Conservation (phyloP, 2,329 filamentous ascomycete species). For the Beauveria brongniartii region DNA sequence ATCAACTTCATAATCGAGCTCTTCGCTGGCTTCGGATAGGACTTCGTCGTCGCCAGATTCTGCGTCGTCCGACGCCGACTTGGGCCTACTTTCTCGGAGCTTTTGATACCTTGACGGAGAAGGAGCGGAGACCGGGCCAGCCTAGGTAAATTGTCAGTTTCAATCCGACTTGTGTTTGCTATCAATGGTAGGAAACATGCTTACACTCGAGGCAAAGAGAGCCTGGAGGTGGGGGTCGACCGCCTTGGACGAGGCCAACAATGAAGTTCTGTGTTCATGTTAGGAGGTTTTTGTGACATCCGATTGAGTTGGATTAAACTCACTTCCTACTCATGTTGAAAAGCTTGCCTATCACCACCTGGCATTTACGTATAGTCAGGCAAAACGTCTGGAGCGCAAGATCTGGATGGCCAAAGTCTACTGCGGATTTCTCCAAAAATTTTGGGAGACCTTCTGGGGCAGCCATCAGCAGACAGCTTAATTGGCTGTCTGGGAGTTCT, state of each 20-base stretch:
- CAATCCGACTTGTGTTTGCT: neutral
- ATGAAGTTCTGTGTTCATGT: conserved; percentile 22
- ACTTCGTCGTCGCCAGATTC: conserved; percentile 24
- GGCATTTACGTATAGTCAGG: neutral
- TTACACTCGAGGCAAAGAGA: conserved; percentile 65
- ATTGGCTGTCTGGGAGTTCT: neutral
- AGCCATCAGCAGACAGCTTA: neutral
- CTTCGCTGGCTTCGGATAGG: conserved; percentile 19
- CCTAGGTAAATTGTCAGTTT: conserved; percentile 25
- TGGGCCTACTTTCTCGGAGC: conserved; percentile 26
- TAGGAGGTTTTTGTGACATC: neutral
- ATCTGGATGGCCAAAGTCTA: neutral
- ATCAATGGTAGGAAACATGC: conserved; percentile 23
- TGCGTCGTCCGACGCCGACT: conserved; percentile 18
- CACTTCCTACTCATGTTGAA: conserved; percentile 16
- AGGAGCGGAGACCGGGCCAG: conserved; percentile 42
- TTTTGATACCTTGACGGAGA: conserved; percentile 37
- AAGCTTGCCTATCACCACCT: neutral
- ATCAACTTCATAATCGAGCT: conserved; percentile 20
- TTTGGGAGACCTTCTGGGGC: neutral
- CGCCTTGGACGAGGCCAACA: conserved; percentile 41
- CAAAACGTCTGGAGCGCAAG: neutral
- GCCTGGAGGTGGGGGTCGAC: conserved; percentile 63
- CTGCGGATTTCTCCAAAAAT: conserved; percentile 1
- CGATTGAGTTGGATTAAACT: neutral